Evolutionary conservation across 306 rosid genomes (phyloP).

Genomic region (Lagenaria siceraria): DNA sequence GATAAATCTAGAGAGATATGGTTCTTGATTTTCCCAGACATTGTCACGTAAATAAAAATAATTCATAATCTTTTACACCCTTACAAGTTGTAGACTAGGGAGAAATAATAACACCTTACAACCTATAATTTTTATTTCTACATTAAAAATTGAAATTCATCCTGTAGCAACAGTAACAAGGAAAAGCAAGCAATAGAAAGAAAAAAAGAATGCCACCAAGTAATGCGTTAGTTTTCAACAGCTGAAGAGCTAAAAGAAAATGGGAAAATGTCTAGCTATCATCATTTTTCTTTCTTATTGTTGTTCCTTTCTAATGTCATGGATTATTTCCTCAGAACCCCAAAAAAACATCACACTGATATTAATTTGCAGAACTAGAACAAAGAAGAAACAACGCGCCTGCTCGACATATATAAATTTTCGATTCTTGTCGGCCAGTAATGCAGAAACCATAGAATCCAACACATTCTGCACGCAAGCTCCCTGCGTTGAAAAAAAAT

Average conservation of each 20-base stretch:
- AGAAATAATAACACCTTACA: neutral
- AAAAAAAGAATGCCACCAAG: neutral
- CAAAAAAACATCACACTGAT: neutral
- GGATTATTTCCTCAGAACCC: neutral
- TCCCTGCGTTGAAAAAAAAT: constrained; percentile 2
- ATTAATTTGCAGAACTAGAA: neutral
- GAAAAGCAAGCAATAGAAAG: neutral
- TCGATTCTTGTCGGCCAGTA: constrained; percentile 71
- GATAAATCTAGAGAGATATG: neutral
- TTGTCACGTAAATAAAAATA: neutral
- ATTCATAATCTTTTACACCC: neutral
- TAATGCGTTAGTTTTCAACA: neutral
- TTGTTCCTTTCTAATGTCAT: neutral
- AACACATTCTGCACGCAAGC: constrained; percentile 39
- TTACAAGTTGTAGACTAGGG: neutral
- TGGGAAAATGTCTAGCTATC: neutral
- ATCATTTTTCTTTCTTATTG: neutral
- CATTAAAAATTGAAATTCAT: neutral
- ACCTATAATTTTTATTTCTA: neutral
- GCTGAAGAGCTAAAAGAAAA: neutral
- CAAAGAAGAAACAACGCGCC: constrained; percentile 23
- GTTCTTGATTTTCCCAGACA: neutral
- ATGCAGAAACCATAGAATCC: constrained; percentile 36
- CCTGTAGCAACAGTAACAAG: neutral
- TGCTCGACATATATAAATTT: constrained; percentile 81